Base-by-base conservation (phyloP, 768 basidiomycete genomes). In the Rhizopogon salebrosus region DNA sequence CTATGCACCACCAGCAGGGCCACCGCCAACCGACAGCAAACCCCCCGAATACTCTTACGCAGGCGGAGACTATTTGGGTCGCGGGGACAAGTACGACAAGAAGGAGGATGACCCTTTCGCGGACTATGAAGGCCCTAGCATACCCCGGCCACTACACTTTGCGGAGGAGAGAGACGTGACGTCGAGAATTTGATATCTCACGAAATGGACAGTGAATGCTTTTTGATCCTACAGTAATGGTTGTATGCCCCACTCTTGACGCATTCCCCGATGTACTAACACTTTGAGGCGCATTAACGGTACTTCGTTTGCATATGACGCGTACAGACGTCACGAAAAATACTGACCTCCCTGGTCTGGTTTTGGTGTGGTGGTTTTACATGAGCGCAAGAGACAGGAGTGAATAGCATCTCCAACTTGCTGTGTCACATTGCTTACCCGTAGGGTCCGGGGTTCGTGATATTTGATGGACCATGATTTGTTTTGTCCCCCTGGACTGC, bases 61-160 rank as follows among this genome's bases (percentile, higher is more conserved):
- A 13, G 70, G 55, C 14, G 70, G 59, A 4, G 67, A 70, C 34
- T 72, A 73, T 55, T 58, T 59, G 3, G 59, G 54, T 18, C 52
- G 39, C 48, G 59, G 56, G 4, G 72, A 64, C 43, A 64, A 67
- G 60, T 66, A 72, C 41, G 64, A 64, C 29, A 46, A 8, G 3
- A 68, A 67, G 51, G 72, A 72, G 49, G 73, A 79, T 35, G 77
- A 84, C 54, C 82, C 82, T n/a, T 85, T 84, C 52, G 66, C 75
- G 42, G 79, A 82, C 59, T 79, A 73, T 39, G 76, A 77, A 34
- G 65, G 57, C 5, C 64, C 66, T 35, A 63, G 59, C 5, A 48
- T 69, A n/a, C 68, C 64, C 45, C 67, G 69, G 61, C 67, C 67
- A 14, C 63, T 63, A 0, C 68, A 68, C 35, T 68, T 69, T 61